A percentile compares a stretch with the other conserved stretches of the same genome.
Conservation (phyloP, 768 basidiomycete genomes). For the Hygrocybe punicea region DNA sequence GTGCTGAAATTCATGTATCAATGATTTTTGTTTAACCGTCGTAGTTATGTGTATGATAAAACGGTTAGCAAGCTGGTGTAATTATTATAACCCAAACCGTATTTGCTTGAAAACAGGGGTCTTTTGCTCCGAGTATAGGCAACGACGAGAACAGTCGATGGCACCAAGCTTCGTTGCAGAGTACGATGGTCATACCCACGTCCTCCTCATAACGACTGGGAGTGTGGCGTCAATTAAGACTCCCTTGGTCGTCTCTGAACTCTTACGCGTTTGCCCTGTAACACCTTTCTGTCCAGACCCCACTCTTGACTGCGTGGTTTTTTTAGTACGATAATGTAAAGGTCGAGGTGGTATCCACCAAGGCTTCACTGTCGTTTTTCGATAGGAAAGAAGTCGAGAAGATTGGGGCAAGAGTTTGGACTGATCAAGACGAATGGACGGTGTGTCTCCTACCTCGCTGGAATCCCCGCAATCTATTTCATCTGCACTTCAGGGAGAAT, state of each 20-base stretch:
- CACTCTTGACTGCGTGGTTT: not conserved
- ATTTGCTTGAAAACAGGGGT: not conserved
- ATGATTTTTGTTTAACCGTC: too few species aligned
- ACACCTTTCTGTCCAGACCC: too few species aligned
- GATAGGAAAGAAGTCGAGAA: conserved; percentile 47
- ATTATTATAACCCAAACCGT: too few species aligned
- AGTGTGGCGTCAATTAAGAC: conserved; percentile 94
- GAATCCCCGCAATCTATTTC: not conserved
- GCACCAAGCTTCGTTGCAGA: conserved; percentile 43
- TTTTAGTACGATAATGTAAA: conserved; percentile 68
- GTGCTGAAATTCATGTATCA: too few species aligned
- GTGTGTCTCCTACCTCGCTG: conserved; percentile 43
- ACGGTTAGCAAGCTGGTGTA: too few species aligned
- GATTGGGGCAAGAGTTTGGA: conserved; percentile 71
- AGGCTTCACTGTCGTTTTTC: conserved; percentile 76
- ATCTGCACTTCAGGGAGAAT: conserved; percentile 50
- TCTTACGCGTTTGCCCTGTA: conserved; percentile 49
- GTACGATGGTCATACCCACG: conserved; percentile 48
- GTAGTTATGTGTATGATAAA: too few species aligned
- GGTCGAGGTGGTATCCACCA: conserved; percentile 82
- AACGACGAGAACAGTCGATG: too few species aligned
- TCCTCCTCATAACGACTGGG: conserved; percentile 86
- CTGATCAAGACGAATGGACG: conserved; percentile 88
- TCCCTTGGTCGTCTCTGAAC: conserved; percentile 78
- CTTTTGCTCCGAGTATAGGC: too few species aligned